These are phyloP conservation scores for Crucihimalaya himalaica DNA, from an alignment of 345 rosid species.

Conservation along the genomic window DNA sequence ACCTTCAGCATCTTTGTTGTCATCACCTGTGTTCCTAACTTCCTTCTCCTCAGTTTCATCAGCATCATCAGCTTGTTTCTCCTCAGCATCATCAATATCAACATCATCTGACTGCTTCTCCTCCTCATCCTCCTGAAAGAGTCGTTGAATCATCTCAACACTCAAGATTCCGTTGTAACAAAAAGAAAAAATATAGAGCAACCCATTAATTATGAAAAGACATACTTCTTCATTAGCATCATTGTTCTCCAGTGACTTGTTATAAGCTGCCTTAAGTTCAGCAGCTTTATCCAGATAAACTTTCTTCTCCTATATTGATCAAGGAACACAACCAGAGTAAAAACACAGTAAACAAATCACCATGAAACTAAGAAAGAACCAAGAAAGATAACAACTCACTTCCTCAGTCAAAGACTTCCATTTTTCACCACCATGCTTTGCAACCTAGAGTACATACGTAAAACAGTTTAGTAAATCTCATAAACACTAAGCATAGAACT, in stretches of 20 bases:
- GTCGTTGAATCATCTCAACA: neutral
- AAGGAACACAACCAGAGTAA: neutral
- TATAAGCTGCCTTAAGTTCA: slow-evolving; percentile 67
- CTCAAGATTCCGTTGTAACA: neutral
- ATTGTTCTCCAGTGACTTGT: slow-evolving; percentile 48
- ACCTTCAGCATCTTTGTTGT: slow-evolving; percentile 15
- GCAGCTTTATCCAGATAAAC: slow-evolving; percentile 69
- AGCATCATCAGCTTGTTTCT: slow-evolving; percentile 40
- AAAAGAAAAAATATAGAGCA: neutral
- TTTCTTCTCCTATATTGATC: slow-evolving; percentile 63
- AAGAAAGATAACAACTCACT: slow-evolving; percentile 44
- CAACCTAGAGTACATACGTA: slow-evolving; percentile 48
- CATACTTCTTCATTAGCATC: slow-evolving; percentile 50
- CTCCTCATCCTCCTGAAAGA: slow-evolving; percentile 43
- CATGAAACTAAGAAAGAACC: neutral
- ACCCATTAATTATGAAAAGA: neutral
- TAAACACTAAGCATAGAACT: neutral
- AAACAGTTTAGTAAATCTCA: neutral
- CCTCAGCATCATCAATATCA: slow-evolving; percentile 37
- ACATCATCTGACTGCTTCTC: slow-evolving; percentile 6
- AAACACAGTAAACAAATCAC: neutral
- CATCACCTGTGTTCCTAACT: neutral
- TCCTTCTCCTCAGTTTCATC: neutral
- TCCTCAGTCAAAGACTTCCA: slow-evolving; percentile 83
- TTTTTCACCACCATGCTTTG: slow-evolving; percentile 80